Evolutionary conservation across 495 filamentous ascomycete genomes (phyloP).

Genomic region (Parachaetomium inaequale): DNA sequence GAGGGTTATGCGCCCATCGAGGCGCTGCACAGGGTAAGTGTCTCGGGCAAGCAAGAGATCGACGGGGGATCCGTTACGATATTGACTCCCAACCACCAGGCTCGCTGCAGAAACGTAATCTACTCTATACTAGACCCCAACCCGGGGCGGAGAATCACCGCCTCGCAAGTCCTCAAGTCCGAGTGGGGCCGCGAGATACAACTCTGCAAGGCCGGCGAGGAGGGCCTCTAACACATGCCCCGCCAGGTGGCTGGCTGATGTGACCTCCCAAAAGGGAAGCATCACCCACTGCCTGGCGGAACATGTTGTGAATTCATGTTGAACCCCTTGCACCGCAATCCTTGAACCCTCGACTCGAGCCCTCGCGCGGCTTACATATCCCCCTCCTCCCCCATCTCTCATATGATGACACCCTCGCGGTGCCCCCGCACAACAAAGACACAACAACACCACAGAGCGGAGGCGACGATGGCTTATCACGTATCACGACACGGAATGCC

Average conservation of each 20-base stretch:
- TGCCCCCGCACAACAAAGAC: neutral
- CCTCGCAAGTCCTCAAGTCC: conserved; percentile 92
- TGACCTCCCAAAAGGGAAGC: neutral
- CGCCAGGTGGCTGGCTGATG: conserved; percentile 24
- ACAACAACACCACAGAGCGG: conserved; percentile 4
- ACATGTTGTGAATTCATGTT: conserved; percentile 6
- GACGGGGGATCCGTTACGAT: conserved; percentile 2
- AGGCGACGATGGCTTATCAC: conserved; percentile 18
- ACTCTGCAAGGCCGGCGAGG: conserved; percentile 91
- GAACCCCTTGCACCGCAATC: neutral
- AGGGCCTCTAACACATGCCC: conserved; percentile 59
- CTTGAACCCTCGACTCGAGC: neutral
- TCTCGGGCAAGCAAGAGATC: conserved; percentile 13
- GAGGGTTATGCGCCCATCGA: conserved; percentile 96
- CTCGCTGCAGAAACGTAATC: conserved; percentile 96
- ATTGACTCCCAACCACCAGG: conserved; percentile 48
- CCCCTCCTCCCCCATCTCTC: neutral
- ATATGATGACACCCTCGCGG: neutral
- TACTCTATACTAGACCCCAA: conserved; percentile 99
- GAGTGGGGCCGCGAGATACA: conserved; percentile 98
- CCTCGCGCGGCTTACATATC: neutral
- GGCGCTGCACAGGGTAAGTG: conserved; percentile 85
- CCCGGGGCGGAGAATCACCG: conserved; percentile 83
- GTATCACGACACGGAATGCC: conserved; percentile 19
- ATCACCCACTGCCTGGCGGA: conserved; percentile 25